Evolutionary conservation across 2,329 filamentous ascomycete species (phyloP).

Genomic region (Neoascochyta sp.): DNA sequence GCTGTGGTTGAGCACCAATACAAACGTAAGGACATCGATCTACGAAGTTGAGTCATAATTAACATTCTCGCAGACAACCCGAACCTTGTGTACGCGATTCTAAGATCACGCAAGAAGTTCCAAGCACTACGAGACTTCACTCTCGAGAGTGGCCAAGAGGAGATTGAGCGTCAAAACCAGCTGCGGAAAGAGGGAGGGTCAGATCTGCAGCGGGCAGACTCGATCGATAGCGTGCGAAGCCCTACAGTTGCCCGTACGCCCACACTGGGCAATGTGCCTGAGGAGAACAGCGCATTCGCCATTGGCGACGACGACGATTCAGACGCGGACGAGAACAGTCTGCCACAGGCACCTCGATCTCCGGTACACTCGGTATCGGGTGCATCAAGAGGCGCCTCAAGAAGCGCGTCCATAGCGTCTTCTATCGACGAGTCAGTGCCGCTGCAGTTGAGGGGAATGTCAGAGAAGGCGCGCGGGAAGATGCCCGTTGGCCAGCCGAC

Average conservation of each 20-base stretch:
- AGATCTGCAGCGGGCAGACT: slow-evolving; percentile 51
- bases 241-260: slow-evolving; percentile 56
- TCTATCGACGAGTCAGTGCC: slow-evolving; percentile 75
- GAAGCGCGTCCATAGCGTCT: slow-evolving; percentile 65
- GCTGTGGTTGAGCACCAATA: slow-evolving; percentile 88
- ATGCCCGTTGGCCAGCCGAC: slow-evolving; percentile 79
- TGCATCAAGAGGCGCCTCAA: slow-evolving; percentile 41
- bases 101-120: slow-evolving; percentile 77
- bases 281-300: slow-evolving; percentile 77
- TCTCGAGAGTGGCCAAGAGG: slow-evolving; percentile 84
- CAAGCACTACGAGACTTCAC: slow-evolving; percentile 84
- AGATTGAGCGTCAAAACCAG: slow-evolving; percentile 76
- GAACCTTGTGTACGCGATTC: slow-evolving; percentile 72
- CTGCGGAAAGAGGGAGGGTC: slow-evolving; percentile 58
- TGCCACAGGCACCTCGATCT: slow-evolving; percentile 38
- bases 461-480: slow-evolving; percentile 93
- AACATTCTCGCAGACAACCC: slow-evolving; percentile 61
- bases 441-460: slow-evolving; percentile 83
- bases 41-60: slow-evolving; percentile 9
- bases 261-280: slow-evolving; percentile 64
- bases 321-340: slow-evolving; percentile 54
- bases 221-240: slow-evolving; percentile 65
- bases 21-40: slow-evolving; percentile 53
- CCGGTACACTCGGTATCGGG: slow-evolving; percentile 25
- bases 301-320: slow-evolving; percentile 70